Base-by-base conservation (phyloP, 2,329 filamentous ascomycete species). In the Dissoconium aciculare region DNA sequence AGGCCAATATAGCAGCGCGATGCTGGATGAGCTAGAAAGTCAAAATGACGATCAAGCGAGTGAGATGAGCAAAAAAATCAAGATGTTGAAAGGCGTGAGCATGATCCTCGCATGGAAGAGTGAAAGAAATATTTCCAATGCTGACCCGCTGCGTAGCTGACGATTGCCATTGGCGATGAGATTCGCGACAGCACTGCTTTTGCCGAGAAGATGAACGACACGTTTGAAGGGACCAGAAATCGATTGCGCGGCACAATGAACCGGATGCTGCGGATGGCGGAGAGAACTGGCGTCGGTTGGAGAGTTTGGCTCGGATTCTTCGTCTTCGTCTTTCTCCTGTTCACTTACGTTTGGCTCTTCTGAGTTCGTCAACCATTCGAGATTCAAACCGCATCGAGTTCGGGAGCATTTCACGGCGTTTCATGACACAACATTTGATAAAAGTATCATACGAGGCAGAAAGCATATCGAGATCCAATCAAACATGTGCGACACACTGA, bases 241-340 rank as follows among this genome's bases (percentile, higher is more conserved):
- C 71, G 80, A 40, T 63, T 98, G 39, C 71, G 76, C 26, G 84
- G 87, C 32, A 95, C 91, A 11, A 95, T 98, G 89, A 93, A 83
- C 53, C 68, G 85, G 36, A 98, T 98, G 89, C 60, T 95, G 42
- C 54, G 87, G 32, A 98, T 98, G 89, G 89, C 89, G 4, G 72
- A 95, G 60, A 69, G 74, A 47, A 92, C 85, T 2, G 89, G 89
- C n/a, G 77, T 98, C 6, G 78, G 84, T 49, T 98, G 89, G 89
- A 87, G 72, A 58, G 79, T 85, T 34, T 98, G 89, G 89, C 55
- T 94, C 30, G 67, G 64, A 26, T 98, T 98, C 59, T 93, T 98
- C 54, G 66, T 73, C 4, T 79, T 75, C 19, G 81, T 95, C 11
- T 71, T 78, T 39, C 52, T 87, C 33, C 55, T 95, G 43, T 98